Conservation (phyloP, 345 rosid species). For the Aquilaria sinensis region DNA sequence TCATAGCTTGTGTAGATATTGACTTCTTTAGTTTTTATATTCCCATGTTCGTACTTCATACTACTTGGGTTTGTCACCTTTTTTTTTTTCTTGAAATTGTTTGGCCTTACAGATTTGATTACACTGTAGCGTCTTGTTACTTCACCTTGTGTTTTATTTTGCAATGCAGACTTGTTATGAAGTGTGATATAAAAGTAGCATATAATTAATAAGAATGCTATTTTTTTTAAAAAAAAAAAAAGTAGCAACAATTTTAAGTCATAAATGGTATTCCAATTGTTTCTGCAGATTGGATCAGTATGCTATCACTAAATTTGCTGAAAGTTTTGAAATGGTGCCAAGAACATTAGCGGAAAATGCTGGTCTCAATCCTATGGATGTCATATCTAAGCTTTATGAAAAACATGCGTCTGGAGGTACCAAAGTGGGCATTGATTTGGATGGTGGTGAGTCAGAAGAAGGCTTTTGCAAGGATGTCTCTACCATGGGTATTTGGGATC, state of each 20-base stretch:
- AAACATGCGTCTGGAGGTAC: constrained; percentile 87
- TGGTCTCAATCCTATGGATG: constrained; percentile 93
- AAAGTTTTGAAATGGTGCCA: constrained; percentile 97
- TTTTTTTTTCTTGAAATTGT: no score
- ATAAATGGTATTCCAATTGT: neutral
- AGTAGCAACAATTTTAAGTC: neutral
- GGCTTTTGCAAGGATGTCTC: constrained; percentile 77
- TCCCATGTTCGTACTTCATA: no score
- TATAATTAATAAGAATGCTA: no score
- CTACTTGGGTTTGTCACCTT: no score
- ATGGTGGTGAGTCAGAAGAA: constrained; percentile 73
- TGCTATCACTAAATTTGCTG: constrained; percentile 91
- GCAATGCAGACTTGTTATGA: no score
- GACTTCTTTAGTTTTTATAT: no score
- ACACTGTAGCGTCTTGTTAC: no score
- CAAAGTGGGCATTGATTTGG: constrained; percentile 89
- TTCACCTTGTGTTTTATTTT: no score
- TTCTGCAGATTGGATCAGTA: constrained; percentile 87
- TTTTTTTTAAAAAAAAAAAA: no score
- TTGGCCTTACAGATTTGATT: no score
- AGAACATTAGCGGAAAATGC: constrained; percentile 90
- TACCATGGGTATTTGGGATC: constrained; percentile 73
- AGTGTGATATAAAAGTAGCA: no score
- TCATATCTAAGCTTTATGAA: constrained; percentile 83
- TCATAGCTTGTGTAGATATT: no score